phyloP scores from a whole-genome alignment of 805 yeast species.

The Wickerhamiella allomyrinae region DNA sequence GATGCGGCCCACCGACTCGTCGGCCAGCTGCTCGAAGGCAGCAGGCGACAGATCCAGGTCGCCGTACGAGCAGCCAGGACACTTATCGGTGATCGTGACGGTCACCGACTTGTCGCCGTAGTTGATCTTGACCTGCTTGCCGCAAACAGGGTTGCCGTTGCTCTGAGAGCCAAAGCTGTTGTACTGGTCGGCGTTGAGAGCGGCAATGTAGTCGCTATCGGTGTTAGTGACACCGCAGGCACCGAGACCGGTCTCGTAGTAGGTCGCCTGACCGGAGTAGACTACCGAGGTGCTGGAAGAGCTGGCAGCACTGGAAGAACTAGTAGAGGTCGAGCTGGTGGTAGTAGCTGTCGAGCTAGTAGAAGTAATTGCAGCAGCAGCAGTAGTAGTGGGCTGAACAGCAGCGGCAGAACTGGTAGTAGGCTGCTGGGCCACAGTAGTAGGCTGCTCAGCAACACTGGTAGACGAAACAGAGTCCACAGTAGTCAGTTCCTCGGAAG shows the following conservation, averaged over 20 bases:
- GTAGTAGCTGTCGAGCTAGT: slow-evolving; percentile 8
- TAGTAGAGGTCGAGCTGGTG: slow-evolving; percentile 7
- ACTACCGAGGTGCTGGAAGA: slow-evolving; percentile 14
- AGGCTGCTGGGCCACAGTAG: slow-evolving; percentile 3
- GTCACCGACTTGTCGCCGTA: slow-evolving; percentile 38
- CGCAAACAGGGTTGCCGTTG: slow-evolving; percentile 37
- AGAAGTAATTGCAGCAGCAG: slow-evolving; percentile 4
- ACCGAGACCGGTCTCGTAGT: slow-evolving; percentile 30
- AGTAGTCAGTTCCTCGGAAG: background rate
- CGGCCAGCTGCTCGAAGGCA: slow-evolving; percentile 41
- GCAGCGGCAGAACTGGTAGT: slow-evolving; percentile 7
- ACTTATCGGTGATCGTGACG: slow-evolving; percentile 44
- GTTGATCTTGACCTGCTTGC: slow-evolving; percentile 34
- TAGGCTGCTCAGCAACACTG: slow-evolving; percentile 7
- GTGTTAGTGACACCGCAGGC: slow-evolving; percentile 39
- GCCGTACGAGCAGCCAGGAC: slow-evolving; percentile 38
- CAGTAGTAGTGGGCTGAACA: slow-evolving; percentile 4
- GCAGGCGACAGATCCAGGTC: slow-evolving; percentile 48
- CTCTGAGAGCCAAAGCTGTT: slow-evolving; percentile 29
- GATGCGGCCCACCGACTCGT: slow-evolving; percentile 38
- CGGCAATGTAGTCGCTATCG: slow-evolving; percentile 39
- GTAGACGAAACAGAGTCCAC: slow-evolving; percentile 1
- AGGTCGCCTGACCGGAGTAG: slow-evolving; percentile 26
- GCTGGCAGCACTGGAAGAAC: slow-evolving; percentile 9
- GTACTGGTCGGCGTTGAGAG: slow-evolving; percentile 34